A percentile compares a stretch with the other conserved stretches of the same genome.
phyloP scores from a whole-genome alignment of 2,329 filamentous ascomycete species.

The Fusarium dlaminii region DNA sequence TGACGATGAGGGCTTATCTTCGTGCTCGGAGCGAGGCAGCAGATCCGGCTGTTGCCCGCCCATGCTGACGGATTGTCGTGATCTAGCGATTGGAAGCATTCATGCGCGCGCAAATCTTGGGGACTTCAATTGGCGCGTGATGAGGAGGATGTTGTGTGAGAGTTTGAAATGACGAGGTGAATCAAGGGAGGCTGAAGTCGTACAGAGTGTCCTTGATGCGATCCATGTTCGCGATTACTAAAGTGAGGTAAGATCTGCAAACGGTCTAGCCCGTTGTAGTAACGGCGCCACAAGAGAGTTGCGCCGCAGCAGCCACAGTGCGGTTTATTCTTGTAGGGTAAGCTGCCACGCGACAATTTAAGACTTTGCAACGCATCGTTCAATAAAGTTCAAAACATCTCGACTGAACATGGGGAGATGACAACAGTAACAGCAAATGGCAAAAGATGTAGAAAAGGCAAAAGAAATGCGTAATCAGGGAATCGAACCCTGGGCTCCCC shows the following conservation, averaged over 20 bases:
- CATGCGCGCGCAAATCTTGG: conserved; percentile 7
- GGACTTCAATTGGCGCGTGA: neutral
- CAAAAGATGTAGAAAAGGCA: neutral
- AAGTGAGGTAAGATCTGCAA: conserved; percentile 13
- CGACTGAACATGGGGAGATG: rapidly evolving
- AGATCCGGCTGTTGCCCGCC: conserved; percentile 27
- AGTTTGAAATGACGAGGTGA: neutral
- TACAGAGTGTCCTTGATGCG: conserved; percentile 29
- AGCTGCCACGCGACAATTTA: neutral
- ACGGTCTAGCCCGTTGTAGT: neutral
- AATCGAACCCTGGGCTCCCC: neutral
- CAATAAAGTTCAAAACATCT: neutral
- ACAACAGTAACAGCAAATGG: rapidly evolving
- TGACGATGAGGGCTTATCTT: conserved; percentile 20
- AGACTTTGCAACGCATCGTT: neutral
- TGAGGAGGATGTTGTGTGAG: neutral
- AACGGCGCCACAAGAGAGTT: neutral
- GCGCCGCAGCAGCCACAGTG: neutral
- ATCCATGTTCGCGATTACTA: conserved; percentile 15
- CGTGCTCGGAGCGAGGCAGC: conserved; percentile 27
- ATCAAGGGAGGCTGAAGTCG: conserved; percentile 14
- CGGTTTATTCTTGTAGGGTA: neutral
- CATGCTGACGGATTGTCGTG: conserved; percentile 31
- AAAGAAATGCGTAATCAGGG: neutral
- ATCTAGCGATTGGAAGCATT: conserved; percentile 29